phyloP scores from a whole-genome alignment of 371 early-diverging fungal species.

The Circinella umbellata region DNA sequence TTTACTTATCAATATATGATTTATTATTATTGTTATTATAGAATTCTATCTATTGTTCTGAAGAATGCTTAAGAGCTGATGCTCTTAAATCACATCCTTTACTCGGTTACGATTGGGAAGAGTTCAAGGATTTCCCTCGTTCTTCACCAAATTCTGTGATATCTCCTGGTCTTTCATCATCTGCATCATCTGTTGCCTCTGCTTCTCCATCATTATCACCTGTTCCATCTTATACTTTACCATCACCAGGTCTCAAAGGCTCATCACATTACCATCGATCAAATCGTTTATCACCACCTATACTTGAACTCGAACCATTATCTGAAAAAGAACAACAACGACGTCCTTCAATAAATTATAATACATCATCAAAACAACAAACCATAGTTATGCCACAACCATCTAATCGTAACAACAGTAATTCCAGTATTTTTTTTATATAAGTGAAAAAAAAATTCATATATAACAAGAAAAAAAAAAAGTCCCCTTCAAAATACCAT shows the following conservation, averaged over 20 bases:
- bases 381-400: background rate
- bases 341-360: too few relatives aligned
- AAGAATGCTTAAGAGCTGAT: slow-evolving; percentile 35
- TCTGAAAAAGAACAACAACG: slow-evolving; percentile 1
- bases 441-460: background rate
- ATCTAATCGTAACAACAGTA: slow-evolving; percentile 8
- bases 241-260: slow-evolving; percentile 5
- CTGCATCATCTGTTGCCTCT: slow-evolving; percentile 11
- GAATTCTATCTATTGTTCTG: slow-evolving; percentile 40
- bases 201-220: slow-evolving; percentile 12
- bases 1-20: background rate
- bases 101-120: slow-evolving; percentile 37
- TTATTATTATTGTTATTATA: slow-evolving; percentile 13
- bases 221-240: background rate
- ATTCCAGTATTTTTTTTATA: slow-evolving; percentile 10
- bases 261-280: background rate
- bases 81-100: slow-evolving; percentile 35
- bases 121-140: slow-evolving; percentile 37
- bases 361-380: background rate
- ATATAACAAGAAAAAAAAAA: background rate
- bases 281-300: slow-evolving; percentile 14
- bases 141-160: slow-evolving; percentile 11
- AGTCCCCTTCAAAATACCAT: background rate
- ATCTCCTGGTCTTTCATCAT: slow-evolving; percentile 10
- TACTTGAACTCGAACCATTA: slow-evolving; percentile 12